phyloP scores from a whole-genome alignment of 2,329 filamentous ascomycete species.

The Trichoderma oligosporum region DNA sequence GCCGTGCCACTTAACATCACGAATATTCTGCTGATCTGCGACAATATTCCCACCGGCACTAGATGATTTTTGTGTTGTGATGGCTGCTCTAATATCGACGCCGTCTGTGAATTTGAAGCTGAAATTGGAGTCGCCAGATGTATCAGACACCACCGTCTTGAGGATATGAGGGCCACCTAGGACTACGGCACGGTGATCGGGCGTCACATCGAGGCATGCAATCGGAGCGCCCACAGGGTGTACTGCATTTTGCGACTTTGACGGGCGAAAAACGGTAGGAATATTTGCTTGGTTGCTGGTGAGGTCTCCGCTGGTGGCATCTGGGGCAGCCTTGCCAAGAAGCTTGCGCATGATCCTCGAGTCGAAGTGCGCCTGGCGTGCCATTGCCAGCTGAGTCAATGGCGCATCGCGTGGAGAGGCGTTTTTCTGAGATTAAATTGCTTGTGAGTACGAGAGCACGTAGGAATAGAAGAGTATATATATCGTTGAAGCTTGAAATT shows the following conservation, averaged over 20 bases:
- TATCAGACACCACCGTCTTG: conserved; percentile 56
- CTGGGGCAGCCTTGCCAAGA: conserved; percentile 50
- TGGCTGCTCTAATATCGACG: conserved; percentile 55
- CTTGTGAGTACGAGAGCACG: neutral
- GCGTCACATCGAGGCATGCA: conserved; percentile 54
- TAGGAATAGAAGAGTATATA: neutral
- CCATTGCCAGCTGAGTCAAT: conserved; percentile 28
- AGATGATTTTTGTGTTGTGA: conserved; percentile 47
- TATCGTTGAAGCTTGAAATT: neutral
- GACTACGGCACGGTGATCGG: conserved; percentile 53
- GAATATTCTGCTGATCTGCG: conserved; percentile 59
- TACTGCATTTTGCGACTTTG: conserved; percentile 53
- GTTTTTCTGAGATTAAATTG: neutral
- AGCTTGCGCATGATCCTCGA: conserved; percentile 59
- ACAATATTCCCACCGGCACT: conserved; percentile 39
- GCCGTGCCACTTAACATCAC: conserved; percentile 57
- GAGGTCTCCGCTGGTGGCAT: conserved; percentile 45
- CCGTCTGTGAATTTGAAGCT: conserved; percentile 50
- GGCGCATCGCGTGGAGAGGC: conserved; percentile 9
- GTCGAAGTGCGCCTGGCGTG: conserved; percentile 33
- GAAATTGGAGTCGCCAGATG: conserved; percentile 31
- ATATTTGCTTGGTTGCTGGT: conserved; percentile 41
- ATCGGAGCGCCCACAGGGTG: conserved; percentile 53
- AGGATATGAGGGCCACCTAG: conserved; percentile 58
- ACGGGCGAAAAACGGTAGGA: conserved; percentile 45